phyloP scores from a whole-genome alignment of 305 asterid genomes.

The Stenogyne calaminthoides region DNA sequence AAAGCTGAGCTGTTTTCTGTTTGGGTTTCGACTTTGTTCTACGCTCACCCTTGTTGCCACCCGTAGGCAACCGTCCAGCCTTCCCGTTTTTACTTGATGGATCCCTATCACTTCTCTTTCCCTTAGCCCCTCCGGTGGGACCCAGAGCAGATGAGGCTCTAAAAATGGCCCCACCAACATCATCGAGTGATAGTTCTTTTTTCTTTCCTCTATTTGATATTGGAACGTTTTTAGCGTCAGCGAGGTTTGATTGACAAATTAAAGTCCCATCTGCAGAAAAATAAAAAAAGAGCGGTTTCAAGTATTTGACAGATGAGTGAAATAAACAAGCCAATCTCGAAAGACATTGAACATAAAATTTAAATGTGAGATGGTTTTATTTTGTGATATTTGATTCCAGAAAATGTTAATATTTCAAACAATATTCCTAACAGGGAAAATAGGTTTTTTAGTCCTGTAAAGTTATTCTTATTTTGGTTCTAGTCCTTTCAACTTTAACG shows the following conservation, averaged over 20 bases:
- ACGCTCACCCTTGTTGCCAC: conserved; percentile 82
- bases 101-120: conserved; percentile 72
- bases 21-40: conserved; percentile 79
- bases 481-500: too few species aligned
- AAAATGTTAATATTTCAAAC: conserved; percentile 20
- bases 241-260: conserved; percentile 46
- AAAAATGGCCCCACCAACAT: conserved; percentile 57
- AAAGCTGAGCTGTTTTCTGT: conserved; percentile 85
- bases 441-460: too few species aligned
- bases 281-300: conserved; percentile 31
- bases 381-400: neutral
- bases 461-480: too few species aligned
- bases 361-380: neutral
- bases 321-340: conserved; percentile 25
- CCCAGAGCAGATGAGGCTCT: conserved; percentile 56
- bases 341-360: conserved; percentile 1
- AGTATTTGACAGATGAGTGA: conserved; percentile 1
- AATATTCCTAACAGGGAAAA: neutral
- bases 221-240: conserved; percentile 68
- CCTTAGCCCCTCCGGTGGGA: conserved; percentile 72
- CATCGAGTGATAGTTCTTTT: conserved; percentile 82
- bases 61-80: conserved; percentile 59
- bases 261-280: conserved; percentile 49
- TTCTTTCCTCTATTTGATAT: conserved; percentile 79
- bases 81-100: conserved; percentile 42